Evolutionary conservation across 2,329 filamentous ascomycete species (phyloP).

Genomic region (Thermoascus crustaceus): DNA sequence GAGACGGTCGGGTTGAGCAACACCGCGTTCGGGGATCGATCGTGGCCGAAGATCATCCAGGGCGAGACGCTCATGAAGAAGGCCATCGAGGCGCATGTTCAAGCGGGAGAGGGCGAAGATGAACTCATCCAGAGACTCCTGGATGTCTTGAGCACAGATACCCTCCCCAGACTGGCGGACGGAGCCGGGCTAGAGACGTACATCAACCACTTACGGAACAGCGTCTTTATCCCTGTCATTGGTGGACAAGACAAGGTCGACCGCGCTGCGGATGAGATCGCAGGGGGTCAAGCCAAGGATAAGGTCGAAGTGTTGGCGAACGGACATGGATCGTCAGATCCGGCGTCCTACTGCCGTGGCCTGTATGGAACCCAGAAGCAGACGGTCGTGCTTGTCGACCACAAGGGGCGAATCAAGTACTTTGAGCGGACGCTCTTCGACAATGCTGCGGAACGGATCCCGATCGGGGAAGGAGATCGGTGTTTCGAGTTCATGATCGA

Average conservation of each 20-base stretch:
- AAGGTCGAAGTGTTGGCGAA: slow-evolving; percentile 15
- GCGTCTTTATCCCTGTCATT: slow-evolving; percentile 53
- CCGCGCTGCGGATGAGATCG: slow-evolving; percentile 28
- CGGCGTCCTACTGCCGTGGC: slow-evolving; percentile 35
- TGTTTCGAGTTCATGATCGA: slow-evolving; percentile 29
- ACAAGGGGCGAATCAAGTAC: slow-evolving; percentile 50
- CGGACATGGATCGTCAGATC: slow-evolving; percentile 7
- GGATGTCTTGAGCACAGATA: slow-evolving; percentile 46
- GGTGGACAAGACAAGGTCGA: slow-evolving; percentile 39
- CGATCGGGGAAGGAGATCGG: slow-evolving; percentile 40
- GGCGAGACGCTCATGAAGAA: slow-evolving; percentile 47
- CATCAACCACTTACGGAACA: slow-evolving; percentile 48
- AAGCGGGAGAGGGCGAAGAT: slow-evolving; percentile 37
- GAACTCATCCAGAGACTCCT: slow-evolving; percentile 46
- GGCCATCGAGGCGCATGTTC: slow-evolving; percentile 41
- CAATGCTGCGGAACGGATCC: slow-evolving; percentile 40
- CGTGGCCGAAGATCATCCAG: slow-evolving; percentile 54
- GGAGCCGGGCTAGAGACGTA: slow-evolving; percentile 48
- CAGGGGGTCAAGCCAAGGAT: slow-evolving; percentile 15
- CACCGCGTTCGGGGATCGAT: slow-evolving; percentile 49
- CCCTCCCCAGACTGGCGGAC: slow-evolving; percentile 43
- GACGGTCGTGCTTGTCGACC: slow-evolving; percentile 51
- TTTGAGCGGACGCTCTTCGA: slow-evolving; percentile 56
- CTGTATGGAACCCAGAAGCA: slow-evolving; percentile 59
- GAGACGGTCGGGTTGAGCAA: slow-evolving; percentile 56